Base-by-base conservation (phyloP, 2,329 filamentous ascomycete species). In the Didymella keratinophila region DNA sequence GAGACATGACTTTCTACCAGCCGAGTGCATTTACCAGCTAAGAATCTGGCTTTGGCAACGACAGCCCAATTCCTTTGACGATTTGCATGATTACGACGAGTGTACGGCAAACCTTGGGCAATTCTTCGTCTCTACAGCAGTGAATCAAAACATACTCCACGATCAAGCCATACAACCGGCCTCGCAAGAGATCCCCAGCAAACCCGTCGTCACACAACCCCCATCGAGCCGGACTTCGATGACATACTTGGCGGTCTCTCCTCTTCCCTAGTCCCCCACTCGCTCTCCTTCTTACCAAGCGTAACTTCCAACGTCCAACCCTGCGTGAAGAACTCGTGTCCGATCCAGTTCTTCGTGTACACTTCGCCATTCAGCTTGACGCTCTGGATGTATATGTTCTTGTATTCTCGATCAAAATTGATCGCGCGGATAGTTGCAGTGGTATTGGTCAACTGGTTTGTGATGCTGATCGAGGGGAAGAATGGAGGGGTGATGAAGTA, bases 1-100 rank as follows among this genome's bases (percentile, higher is more conserved):
- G 46, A 59, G 47, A 54, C 36, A 59, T 44, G 46, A 51, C 28
- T 53, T 54, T 30, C 30, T 32, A 32, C 30, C 30, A 32, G 30
- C 30, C 30, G 27, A 28, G 27, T 28, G 27, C 27, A 28, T 28
- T 28, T 32, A 12, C 11, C 12, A 5, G 4, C 27, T 32, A 11
- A 14, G 30, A 4, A 32, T 2, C 12, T 6, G 14, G 30, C 30
- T 16, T 6, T 16, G 3, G 5, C 30, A 32, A 32, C 5, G 11
- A 16, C 30, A 32, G 30, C 12, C 12, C 11, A 32, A 32, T 32
- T 32, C 11, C 3, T 14, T 6, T 1, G 6, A 16, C 28, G 4
- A 14, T 14, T 12, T 14, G 12, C 30, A 32, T 16, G 3, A 32
- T 14, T 14, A 32, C 4, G 12, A 14, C 6, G 30, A 32, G 30